Evolutionary conservation across 148 eudicot species (phyloP).

Genomic region (Pharnaceum exiguum): DNA sequence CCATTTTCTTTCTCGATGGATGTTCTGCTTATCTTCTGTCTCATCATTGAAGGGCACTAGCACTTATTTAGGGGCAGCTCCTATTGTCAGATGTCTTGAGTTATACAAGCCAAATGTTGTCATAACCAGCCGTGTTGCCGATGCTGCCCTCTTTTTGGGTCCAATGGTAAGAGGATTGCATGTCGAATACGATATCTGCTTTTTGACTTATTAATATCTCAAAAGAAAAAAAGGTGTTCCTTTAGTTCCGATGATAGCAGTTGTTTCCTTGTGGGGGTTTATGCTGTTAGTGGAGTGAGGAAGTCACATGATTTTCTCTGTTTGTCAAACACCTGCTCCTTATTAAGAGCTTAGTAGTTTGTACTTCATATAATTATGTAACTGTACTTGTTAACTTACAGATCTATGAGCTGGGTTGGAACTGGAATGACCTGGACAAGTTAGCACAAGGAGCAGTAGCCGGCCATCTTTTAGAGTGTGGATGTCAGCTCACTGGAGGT

Average conservation of each 20-base stretch:
- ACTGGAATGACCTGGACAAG: slow-evolving; percentile 70
- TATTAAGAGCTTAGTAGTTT: not conserved
- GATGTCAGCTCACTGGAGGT: slow-evolving; percentile 98
- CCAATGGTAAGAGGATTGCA: slow-evolving; percentile 71
- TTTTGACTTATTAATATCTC: no score
- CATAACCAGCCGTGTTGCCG: slow-evolving; percentile 93
- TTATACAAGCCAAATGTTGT: slow-evolving; percentile 69
- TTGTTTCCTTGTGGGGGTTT: no score
- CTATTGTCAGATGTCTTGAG: slow-evolving; percentile 84
- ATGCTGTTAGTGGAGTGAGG: no score
- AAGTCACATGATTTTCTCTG: no score
- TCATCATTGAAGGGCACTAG: slow-evolving; percentile 54
- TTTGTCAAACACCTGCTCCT: no score
- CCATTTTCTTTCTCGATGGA: not conserved
- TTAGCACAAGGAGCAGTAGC: slow-evolving; percentile 93
- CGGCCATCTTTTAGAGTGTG: slow-evolving; percentile 96
- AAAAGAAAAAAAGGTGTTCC: no score
- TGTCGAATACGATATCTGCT: no score
- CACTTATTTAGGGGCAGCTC: slow-evolving; percentile 90
- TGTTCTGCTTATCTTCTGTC: not conserved
- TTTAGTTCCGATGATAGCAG: no score
- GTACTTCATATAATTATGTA: slow-evolving; percentile 4
- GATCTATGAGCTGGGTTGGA: slow-evolving; percentile 98
- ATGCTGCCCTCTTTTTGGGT: slow-evolving; percentile 91
- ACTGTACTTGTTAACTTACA: slow-evolving; percentile 13